phyloP scores from a whole-genome alignment of 495 filamentous ascomycete species.

The Apiosordaria backusii region DNA sequence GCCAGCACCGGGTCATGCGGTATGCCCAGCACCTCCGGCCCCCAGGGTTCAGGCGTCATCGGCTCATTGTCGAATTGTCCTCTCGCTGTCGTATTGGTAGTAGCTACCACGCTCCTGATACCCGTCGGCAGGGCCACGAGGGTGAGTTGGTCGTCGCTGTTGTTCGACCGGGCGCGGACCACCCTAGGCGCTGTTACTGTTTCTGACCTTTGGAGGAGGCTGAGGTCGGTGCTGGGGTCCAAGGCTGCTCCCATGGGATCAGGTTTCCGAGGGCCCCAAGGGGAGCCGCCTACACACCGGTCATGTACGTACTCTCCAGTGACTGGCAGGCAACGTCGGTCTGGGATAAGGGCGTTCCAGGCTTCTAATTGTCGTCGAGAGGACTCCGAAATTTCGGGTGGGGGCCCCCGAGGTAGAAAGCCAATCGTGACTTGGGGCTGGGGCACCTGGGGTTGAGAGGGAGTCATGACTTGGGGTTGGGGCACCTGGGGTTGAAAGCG shows the following conservation, averaged over 20 bases:
- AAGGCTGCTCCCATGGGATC: background rate
- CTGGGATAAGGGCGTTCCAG: too few relatives aligned
- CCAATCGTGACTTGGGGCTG: too few relatives aligned
- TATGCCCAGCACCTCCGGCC: constrained; percentile 21
- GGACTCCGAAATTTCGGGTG: too few relatives aligned
- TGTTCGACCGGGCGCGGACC: background rate
- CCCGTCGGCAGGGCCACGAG: background rate
- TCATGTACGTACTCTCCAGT: too few relatives aligned
- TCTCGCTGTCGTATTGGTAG: background rate
- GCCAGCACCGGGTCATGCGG: constrained; percentile 14
- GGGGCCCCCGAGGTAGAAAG: too few relatives aligned
- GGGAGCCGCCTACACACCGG: too few relatives aligned
- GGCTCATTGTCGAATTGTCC: background rate
- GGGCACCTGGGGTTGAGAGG: too few relatives aligned
- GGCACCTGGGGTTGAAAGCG: too few relatives aligned
- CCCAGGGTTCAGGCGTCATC: background rate
- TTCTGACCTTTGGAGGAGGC: background rate
- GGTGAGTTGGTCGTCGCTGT: background rate
- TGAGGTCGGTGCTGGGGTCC: background rate
- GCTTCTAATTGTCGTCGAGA: too few relatives aligned
- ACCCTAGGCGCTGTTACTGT: background rate
- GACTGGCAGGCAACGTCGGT: too few relatives aligned
- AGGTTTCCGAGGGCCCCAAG: background rate
- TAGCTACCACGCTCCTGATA: background rate
- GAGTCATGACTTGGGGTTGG: too few relatives aligned